A percentile compares a stretch with the other conserved stretches of the same genome.
Conservation (phyloP, 257 asterid species). For the Thymus quinquecostatus region DNA sequence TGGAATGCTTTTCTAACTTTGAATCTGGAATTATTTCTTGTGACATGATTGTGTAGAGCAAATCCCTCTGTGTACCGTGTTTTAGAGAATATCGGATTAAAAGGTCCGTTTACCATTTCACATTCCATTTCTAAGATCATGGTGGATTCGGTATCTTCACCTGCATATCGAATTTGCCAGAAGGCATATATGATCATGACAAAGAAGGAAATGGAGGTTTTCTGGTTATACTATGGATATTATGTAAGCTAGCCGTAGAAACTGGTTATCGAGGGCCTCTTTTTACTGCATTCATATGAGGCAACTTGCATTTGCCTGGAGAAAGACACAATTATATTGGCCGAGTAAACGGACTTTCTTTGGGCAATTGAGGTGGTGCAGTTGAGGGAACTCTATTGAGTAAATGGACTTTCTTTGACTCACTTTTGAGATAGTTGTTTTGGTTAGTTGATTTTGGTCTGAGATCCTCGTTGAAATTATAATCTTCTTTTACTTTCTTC, state of each 20-base stretch:
- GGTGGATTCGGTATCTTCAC: not conserved
- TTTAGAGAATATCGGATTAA: not conserved
- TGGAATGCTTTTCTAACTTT: too few relatives aligned
- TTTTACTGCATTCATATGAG: too few relatives aligned
- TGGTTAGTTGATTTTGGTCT: slow-evolving; percentile 7
- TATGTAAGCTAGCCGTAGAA: too few relatives aligned
- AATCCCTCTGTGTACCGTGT: not conserved
- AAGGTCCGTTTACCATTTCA: not conserved
- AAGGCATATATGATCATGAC: too few relatives aligned
- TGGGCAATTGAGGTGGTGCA: not conserved
- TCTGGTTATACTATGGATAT: too few relatives aligned
- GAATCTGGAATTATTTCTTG: not conserved
- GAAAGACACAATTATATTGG: not conserved
- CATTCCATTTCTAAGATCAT: not conserved
- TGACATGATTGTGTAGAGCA: not conserved
- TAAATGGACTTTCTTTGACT: too few relatives aligned
- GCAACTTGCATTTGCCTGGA: too few relatives aligned
- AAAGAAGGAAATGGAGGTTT: too few relatives aligned
- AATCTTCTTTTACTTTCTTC: not conserved
- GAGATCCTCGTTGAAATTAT: not conserved
- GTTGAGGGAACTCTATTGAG: not conserved
- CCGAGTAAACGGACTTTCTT: not conserved
- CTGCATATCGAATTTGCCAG: too few relatives aligned
- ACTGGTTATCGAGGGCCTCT: too few relatives aligned
- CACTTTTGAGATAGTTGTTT: not conserved